These are phyloP conservation scores for Lunularia cruciata DNA, from an alignment of 225 moss, liverwort and hornwort genomes.

Conservation along the genomic window DNA sequence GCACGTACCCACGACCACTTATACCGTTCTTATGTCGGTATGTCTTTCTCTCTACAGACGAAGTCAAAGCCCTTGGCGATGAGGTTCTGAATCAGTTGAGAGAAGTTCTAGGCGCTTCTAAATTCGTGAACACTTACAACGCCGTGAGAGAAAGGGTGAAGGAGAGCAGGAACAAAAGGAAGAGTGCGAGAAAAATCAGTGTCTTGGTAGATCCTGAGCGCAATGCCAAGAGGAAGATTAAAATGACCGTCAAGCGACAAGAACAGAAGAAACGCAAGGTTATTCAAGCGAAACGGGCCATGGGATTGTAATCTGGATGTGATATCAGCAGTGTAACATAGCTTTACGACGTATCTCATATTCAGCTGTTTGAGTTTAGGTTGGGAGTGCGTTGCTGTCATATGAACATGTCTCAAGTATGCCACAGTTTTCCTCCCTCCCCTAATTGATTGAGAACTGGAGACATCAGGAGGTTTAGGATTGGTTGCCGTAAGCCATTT, in stretches of 20 bases:
- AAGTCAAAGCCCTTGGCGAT: constrained; percentile 64
- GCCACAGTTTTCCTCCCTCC: constrained; percentile 21
- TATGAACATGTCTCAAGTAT: neutral
- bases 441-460: neutral
- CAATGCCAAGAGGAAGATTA: constrained; percentile 86
- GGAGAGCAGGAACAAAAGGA: constrained; percentile 68
- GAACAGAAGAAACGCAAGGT: constrained; percentile 85
- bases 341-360: too few relatives aligned
- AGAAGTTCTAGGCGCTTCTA: constrained; percentile 62
- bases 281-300: constrained; percentile 53
- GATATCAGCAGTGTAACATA: constrained; percentile 8
- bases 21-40: neutral
- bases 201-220: constrained; percentile 89
- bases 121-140: constrained; percentile 73
- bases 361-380: neutral
- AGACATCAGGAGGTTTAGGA: too few relatives aligned
- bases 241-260: constrained; percentile 68
- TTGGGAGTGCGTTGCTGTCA: constrained; percentile 13
- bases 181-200: constrained; percentile 63
- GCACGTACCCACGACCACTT: too few relatives aligned
- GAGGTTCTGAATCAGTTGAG: constrained; percentile 66
- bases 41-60: constrained; percentile 48
- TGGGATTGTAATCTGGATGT: constrained; percentile 53
- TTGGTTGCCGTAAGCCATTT: too few relatives aligned
- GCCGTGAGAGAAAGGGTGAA: constrained; percentile 63